These are phyloP conservation scores for Colletotrichum filicis DNA, from an alignment of 2,329 filamentous ascomycete genomes.

Conservation along the genomic window DNA sequence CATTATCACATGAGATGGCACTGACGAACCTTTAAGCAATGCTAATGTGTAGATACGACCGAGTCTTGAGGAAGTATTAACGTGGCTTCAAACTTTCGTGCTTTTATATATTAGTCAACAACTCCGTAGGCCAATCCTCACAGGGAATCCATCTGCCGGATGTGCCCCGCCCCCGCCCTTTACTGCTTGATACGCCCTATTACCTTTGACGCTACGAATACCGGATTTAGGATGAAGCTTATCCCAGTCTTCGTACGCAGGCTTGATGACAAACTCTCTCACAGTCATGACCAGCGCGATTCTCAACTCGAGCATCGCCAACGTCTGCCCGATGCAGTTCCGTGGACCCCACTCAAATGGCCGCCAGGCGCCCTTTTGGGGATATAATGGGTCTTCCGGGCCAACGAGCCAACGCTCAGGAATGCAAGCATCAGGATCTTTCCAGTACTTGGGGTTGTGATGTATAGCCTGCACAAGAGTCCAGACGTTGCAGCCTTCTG, in stretches of 20 bases:
- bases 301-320: constrained; percentile 61
- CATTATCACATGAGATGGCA: background rate
- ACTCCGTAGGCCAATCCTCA: background rate
- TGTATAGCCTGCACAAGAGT: constrained; percentile 50
- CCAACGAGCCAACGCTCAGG: constrained; percentile 57
- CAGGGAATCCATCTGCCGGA: constrained; percentile 21
- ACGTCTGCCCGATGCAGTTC: constrained; percentile 54
- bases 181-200: constrained; percentile 3
- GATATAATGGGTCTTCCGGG: constrained; percentile 16
- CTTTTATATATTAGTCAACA: background rate
- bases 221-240: constrained; percentile 19
- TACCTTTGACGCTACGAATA: constrained; percentile 37
- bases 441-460: constrained; percentile 53
- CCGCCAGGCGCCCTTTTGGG: constrained; percentile 55
- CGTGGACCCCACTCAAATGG: constrained; percentile 62
- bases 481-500: constrained; percentile 56
- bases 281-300: constrained; percentile 57
- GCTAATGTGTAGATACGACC: background rate
- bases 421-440: constrained; percentile 54
- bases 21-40: background rate
- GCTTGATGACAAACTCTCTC: constrained; percentile 53
- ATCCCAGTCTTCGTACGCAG: constrained; percentile 22
- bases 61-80: background rate
- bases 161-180: constrained; percentile 15
- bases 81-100: background rate